Conservation (phyloP, 805 yeast species). For the Candida oleophila region DNA sequence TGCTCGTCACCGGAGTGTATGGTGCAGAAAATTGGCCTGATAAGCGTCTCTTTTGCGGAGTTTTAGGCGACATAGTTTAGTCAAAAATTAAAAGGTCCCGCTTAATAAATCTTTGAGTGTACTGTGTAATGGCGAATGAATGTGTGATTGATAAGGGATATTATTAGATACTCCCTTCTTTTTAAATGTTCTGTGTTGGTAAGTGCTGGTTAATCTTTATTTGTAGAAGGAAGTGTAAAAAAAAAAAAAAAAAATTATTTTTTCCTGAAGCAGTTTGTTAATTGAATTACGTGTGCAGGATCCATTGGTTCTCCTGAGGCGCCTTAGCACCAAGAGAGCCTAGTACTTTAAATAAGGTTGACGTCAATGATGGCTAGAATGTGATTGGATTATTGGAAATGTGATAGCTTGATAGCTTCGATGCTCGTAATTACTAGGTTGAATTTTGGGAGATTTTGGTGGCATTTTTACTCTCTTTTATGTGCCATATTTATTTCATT, state of each 20-base stretch:
- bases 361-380: too few species aligned
- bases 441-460: too few species aligned
- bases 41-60: slow-evolving; percentile 2
- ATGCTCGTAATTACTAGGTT: too few species aligned
- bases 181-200: not conserved
- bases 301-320: too few species aligned
- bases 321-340: too few species aligned
- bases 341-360: too few species aligned
- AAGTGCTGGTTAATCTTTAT: not conserved
- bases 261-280: slow-evolving; percentile 2
- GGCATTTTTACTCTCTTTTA: too few species aligned
- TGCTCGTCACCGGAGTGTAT: slow-evolving; percentile 2
- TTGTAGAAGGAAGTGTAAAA: too few species aligned
- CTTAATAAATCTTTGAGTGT: not conserved
- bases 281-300: not conserved
- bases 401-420: too few species aligned
- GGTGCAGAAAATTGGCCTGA: not conserved
- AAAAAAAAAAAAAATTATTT: too few species aligned
- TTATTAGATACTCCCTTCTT: too few species aligned
- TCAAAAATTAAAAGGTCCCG: not conserved
- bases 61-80: slow-evolving; percentile 1
- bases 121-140: not conserved
- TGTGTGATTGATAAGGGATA: not conserved
- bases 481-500: not conserved
- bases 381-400: too few species aligned